Conservation (phyloP, 257 asterid species). For the Penstemon barbatus region DNA sequence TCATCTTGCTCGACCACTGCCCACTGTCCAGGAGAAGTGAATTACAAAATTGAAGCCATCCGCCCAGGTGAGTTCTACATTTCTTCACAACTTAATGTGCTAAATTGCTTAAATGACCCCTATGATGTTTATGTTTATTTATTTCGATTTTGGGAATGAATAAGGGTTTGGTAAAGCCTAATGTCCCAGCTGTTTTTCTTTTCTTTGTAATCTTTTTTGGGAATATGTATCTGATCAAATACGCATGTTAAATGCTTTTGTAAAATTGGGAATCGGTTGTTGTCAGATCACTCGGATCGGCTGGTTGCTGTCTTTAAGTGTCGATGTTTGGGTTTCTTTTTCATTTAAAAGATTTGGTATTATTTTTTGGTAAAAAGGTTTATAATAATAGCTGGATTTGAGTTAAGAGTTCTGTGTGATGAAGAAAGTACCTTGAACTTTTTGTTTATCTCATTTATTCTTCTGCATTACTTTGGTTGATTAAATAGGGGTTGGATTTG, state of each 20-base stretch:
- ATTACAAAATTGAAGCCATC: no score
- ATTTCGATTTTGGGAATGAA: no score
- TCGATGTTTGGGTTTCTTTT: conserved; percentile 1
- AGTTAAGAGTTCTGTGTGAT: not conserved
- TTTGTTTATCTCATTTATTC: not conserved
- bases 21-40: no score
- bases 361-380: no score
- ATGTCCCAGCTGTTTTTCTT: conserved; percentile 10
- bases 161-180: conserved; percentile 38
- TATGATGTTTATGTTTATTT: no score
- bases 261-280: conserved; percentile 19
- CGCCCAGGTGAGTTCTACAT: no score
- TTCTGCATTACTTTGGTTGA: not conserved
- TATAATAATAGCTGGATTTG: not conserved
- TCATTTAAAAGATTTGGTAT: not conserved
- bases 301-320: conserved; percentile 3
- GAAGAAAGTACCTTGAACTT: no score
- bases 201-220: not conserved
- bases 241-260: not conserved
- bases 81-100: no score
- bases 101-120: no score
- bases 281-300: conserved; percentile 31
- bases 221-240: not conserved
- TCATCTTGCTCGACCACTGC: no score
- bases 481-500: conserved; percentile 2